A percentile compares a stretch with the other conserved stretches of the same genome.
Evolutionary conservation across 2,329 filamentous ascomycete species (phyloP).

Genomic region (Cordyceps farinosa): DNA sequence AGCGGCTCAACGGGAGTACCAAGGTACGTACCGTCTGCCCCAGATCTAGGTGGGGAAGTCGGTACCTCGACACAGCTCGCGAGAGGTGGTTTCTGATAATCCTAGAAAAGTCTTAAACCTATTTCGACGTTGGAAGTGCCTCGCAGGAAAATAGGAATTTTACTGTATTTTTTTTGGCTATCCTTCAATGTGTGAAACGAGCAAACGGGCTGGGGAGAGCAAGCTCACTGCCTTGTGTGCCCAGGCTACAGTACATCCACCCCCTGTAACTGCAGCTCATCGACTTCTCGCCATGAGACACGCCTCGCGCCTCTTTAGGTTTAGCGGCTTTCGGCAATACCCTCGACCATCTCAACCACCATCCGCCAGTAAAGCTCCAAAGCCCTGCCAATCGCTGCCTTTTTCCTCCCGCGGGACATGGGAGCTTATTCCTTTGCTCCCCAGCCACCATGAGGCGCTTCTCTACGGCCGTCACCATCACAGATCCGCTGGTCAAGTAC

Average conservation of each 20-base stretch:
- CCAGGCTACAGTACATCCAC: neutral
- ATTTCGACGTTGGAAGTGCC: neutral
- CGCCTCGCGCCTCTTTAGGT: neutral
- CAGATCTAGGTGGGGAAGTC: constrained; percentile 4
- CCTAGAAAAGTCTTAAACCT: neutral
- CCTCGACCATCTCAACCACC: neutral
- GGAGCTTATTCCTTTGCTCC: neutral
- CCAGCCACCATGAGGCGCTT: constrained; percentile 31
- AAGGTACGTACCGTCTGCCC: constrained; percentile 6
- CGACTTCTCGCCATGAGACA: neutral
- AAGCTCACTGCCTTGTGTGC: no score
- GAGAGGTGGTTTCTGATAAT: neutral
- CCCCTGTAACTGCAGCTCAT: neutral
- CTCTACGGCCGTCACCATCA: constrained; percentile 55
- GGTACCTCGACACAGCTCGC: neutral
- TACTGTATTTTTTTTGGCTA: no score
- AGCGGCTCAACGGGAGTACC: neutral
- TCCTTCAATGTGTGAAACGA: no score
- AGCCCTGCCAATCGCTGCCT: neutral
- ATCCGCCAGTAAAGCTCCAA: neutral
- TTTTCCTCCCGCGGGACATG: neutral
- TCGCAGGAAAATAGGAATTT: no score
- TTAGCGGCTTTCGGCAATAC: constrained; percentile 1
- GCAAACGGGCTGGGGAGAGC: no score
- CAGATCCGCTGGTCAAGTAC: constrained; percentile 75